Base-by-base conservation (phyloP, 257 asterid species). In the Plantago major region DNA sequence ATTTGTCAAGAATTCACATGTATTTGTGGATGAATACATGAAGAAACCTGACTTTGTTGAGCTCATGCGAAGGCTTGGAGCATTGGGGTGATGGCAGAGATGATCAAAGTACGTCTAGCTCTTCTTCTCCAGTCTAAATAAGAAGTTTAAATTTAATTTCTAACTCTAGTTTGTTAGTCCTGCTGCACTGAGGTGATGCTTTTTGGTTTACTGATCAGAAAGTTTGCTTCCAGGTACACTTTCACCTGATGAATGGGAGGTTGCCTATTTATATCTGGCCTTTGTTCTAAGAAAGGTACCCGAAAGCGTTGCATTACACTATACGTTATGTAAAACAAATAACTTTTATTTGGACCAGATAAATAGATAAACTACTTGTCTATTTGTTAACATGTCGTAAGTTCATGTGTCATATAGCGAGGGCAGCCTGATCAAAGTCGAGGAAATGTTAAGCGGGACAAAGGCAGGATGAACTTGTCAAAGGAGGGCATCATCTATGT, bases 191-290 rank as follows among this genome's bases (percentile, higher is more conserved):
- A 38, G 44, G 44, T 38, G 43, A 42, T 48, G 19, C 55, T 2
- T 26, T 43, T 16, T 16, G 44, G 51, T 45, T 38, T 26, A 51
- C 51, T 52, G 56, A 50, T 63, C 28, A 11, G 44, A 63, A 58
- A 48, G 18, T 49, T 53, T 33, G 54, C 61, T 55, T 69, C 19
- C 68, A 91, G 98, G 94, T 71, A 89, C 99, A 26, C 75, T 93
- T 10, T 87, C 97, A 28, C 87, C 87, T 1, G 96, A 89, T 60
- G 99, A 93, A 68, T 93, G 99, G 99, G 99, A 93, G 53, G 97
- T 80, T 3, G 99, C 97, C 19, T 93, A 89, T 74, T 80, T 89
- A 68, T 89, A 89, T 78, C 69, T 77, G 66, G 73, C 99, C 55
- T 89, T 83, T 58, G 99, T 82, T 58, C 74, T 89, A 68, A 79